Percentiles rank a stretch among this genome's conserved stretches.
phyloP scores from a whole-genome alignment of 1,284 basidiomycete species.

The Mycosarcoma maydis region DNA sequence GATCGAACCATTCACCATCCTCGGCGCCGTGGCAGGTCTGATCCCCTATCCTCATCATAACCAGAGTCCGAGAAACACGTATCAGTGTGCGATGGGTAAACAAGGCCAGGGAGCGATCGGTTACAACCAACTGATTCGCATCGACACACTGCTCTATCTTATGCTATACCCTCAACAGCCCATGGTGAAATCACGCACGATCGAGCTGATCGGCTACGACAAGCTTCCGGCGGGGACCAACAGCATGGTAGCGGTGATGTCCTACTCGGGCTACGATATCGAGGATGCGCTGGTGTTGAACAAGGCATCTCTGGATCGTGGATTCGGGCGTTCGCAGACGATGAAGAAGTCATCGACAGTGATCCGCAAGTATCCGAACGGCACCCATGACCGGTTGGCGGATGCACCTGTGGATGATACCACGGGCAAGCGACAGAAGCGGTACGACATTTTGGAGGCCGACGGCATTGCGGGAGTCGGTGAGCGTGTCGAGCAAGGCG shows the following conservation, averaged over 20 bases:
- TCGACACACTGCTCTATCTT: conserved; percentile 97
- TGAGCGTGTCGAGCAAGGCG: conserved; percentile 89
- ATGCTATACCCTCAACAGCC: conserved; percentile 99
- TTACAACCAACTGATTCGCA: conserved; percentile 96
- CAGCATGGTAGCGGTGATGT: conserved; percentile 98
- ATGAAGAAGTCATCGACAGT: conserved; percentile 93
- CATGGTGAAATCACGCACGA: conserved; percentile 93
- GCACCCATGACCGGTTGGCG: conserved; percentile 94
- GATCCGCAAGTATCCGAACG: conserved; percentile 95
- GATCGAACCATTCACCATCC: conserved; percentile 97
- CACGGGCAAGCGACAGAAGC: conserved; percentile 77
- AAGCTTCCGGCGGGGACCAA: conserved; percentile 97
- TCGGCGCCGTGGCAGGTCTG: conserved; percentile 95
- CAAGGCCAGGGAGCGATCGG: conserved; percentile 99
- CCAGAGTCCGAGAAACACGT: conserved; percentile 97
- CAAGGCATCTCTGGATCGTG: conserved; percentile 83
- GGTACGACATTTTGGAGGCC: conserved; percentile 86
- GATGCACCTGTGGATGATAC: conserved; percentile 84
- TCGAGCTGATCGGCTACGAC: conserved; percentile 96
- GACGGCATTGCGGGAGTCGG: conserved; percentile 96
- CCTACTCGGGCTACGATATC: conserved; percentile 98
- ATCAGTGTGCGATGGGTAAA: conserved; percentile 99
- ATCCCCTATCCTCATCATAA: conserved; percentile 99
- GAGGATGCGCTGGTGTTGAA: conserved; percentile 98
- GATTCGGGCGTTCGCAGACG: conserved; percentile 97